Percentiles rank a stretch among this genome's conserved stretches.
Conservation (phyloP, 306 rosid genomes). For the Pyrus betulifolia region DNA sequence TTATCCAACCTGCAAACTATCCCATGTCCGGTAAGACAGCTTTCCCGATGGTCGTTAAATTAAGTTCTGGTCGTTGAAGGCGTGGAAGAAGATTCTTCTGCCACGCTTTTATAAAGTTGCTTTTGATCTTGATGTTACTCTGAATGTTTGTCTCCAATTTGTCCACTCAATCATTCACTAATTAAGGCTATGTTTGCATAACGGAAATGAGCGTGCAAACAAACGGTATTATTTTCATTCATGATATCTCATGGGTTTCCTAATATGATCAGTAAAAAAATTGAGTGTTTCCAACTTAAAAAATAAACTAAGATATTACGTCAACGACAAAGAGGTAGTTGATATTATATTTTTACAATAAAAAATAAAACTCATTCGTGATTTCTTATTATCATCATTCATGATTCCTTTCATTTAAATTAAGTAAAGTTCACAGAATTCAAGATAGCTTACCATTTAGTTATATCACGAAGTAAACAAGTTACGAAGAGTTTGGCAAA, state of each 20-base stretch:
- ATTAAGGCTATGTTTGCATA: neutral
- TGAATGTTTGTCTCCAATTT: neutral
- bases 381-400: too few relatives aligned
- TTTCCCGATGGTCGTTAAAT: conserved; percentile 8
- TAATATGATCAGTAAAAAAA: neutral
- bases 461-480: neutral
- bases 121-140: conserved; percentile 1
- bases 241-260: neutral
- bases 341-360: too few relatives aligned
- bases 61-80: conserved; percentile 13
- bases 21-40: conserved; percentile 10
- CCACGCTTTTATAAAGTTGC: neutral
- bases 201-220: too few relatives aligned
- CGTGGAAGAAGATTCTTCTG: conserved; percentile 1
- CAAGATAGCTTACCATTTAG: too few relatives aligned
- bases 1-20: neutral
- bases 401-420: too few relatives aligned
- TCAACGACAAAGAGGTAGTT: rapidly evolving
- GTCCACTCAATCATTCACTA: neutral
- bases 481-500: neutral
- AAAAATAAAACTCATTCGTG: neutral
- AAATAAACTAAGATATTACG: neutral
- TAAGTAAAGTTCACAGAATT: too few relatives aligned
- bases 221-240: too few relatives aligned
- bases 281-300: neutral